Evolutionary conservation across 2,329 filamentous ascomycete species (phyloP).

Genomic region (Neofusicoccum sp.): DNA sequence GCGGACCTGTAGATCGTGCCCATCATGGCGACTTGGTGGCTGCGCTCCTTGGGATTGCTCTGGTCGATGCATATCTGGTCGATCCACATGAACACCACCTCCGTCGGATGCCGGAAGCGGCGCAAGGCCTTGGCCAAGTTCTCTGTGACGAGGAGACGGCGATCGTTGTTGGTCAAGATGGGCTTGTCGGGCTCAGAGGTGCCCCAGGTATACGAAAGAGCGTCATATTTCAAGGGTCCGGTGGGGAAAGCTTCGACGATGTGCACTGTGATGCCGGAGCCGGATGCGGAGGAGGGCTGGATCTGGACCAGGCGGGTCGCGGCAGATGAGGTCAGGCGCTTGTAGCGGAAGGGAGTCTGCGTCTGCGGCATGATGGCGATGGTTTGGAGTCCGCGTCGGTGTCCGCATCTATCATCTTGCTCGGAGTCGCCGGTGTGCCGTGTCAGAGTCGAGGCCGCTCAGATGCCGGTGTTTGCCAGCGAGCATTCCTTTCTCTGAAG

Average conservation of each 20-base stretch:
- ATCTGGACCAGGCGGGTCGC: slow-evolving; percentile 17
- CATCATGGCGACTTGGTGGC: slow-evolving; percentile 32
- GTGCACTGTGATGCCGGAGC: slow-evolving; percentile 2
- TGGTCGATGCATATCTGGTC: slow-evolving; percentile 37
- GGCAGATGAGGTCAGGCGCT: slow-evolving; percentile 2
- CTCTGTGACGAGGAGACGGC: slow-evolving; percentile 21
- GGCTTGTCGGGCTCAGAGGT: slow-evolving; percentile 14
- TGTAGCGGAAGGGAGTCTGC: slow-evolving; percentile 3
- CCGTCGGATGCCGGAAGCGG: slow-evolving; percentile 24
- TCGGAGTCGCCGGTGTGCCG: neutral
- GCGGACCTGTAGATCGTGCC: slow-evolving; percentile 32
- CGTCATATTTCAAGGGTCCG: slow-evolving; percentile 33
- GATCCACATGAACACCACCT: slow-evolving; percentile 27
- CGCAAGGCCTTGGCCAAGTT: slow-evolving; percentile 27
- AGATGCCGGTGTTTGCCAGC: neutral
- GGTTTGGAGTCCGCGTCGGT: neutral
- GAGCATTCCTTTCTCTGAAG: neutral
- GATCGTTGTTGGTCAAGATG: slow-evolving; percentile 22
- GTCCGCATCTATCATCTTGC: slow-evolving; percentile 6
- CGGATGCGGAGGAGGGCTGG: neutral
- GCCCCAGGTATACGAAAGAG: slow-evolving; percentile 31
- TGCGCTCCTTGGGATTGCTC: slow-evolving; percentile 28
- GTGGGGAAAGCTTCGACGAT: slow-evolving; percentile 44
- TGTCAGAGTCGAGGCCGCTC: neutral
- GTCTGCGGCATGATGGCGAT: slow-evolving; percentile 14